These are phyloP conservation scores for Paraconiothyrium sp. DNA, from an alignment of 2,329 filamentous ascomycete species.

Conservation along the genomic window DNA sequence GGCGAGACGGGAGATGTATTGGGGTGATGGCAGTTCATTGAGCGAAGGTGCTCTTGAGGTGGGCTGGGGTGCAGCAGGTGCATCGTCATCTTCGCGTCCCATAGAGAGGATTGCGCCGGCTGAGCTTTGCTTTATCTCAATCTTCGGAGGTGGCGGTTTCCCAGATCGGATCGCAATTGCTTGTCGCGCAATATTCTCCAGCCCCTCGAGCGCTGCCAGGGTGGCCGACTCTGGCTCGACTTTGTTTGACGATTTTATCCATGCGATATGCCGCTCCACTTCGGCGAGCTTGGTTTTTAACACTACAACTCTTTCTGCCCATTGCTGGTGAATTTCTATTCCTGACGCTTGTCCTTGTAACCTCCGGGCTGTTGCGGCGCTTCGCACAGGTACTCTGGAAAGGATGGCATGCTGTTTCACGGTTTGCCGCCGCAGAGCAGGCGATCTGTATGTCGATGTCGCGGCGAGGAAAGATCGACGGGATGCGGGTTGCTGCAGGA, in stretches of 20 bases:
- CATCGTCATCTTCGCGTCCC: conserved; percentile 29
- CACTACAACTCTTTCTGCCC: conserved; percentile 31
- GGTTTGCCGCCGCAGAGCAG: conserved; percentile 36
- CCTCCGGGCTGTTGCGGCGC: conserved; percentile 30
- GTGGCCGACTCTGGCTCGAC: conserved; percentile 38
- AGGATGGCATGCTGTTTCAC: conserved; percentile 28
- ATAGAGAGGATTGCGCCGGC: conserved; percentile 47
- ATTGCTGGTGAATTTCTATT: conserved; percentile 22
- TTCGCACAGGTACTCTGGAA: conserved; percentile 28
- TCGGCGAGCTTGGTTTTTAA: conserved; percentile 35
- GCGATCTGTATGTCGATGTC: conserved; percentile 34
- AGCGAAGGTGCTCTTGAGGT: conserved; percentile 26
- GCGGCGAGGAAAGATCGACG: conserved; percentile 41
- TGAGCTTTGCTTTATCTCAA: conserved; percentile 41
- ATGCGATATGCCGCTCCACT: conserved; percentile 38
- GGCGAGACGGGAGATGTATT: conserved; percentile 63
- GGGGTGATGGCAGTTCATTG: conserved; percentile 39
- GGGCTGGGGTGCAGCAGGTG: conserved; percentile 16
- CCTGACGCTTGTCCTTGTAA: conserved; percentile 27
- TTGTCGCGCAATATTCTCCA: conserved; percentile 35
- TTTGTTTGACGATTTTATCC: conserved; percentile 37
- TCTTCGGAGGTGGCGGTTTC: conserved; percentile 33
- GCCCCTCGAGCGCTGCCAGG: conserved; percentile 31
- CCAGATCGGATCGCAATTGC: conserved; percentile 42
- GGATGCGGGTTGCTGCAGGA: conserved; percentile 38